phyloP scores from a whole-genome alignment of 108 stramenopile genomes.

The Bacterosira constricta region DNA sequence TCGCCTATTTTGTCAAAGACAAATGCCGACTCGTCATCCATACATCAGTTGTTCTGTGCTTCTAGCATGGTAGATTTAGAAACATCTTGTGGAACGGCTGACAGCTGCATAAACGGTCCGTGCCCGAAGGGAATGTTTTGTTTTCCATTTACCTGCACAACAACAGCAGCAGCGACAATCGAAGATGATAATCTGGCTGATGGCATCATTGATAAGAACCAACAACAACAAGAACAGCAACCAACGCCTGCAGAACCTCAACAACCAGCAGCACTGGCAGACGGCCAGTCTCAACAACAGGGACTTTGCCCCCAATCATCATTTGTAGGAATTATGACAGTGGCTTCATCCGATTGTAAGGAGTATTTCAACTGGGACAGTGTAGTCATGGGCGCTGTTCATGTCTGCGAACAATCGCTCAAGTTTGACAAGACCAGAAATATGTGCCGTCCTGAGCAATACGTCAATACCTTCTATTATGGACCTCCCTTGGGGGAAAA shows the following conservation, averaged over 20 bases:
- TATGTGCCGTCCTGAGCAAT: not conserved
- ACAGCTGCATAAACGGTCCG: slow-evolving; percentile 18
- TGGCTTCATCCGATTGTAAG: not conserved
- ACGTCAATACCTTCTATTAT: slow-evolving; percentile 26
- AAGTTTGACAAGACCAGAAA: slow-evolving; percentile 16
- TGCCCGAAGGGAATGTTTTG: slow-evolving; percentile 35
- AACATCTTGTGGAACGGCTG: slow-evolving; percentile 14
- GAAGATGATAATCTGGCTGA: not conserved
- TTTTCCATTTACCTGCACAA: slow-evolving; percentile 25
- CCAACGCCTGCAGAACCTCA: not conserved
- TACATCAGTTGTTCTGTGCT: slow-evolving; percentile 33
- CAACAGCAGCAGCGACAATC: not conserved
- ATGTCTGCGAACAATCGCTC: not conserved
- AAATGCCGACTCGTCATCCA: not conserved
- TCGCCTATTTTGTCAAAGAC: not conserved
- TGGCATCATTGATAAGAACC: not conserved
- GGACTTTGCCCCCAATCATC: not conserved
- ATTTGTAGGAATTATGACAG: slow-evolving; percentile 9
- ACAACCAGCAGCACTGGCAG: not conserved
- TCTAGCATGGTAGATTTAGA: slow-evolving; percentile 19
- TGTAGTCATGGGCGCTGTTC: not conserved
- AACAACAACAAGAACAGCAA: not conserved
- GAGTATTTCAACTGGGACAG: slow-evolving; percentile 13
- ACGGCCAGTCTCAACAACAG: not conserved
- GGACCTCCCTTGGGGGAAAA: slow-evolving; percentile 10